Evolutionary conservation across 2,329 filamentous ascomycete genomes (phyloP).

Genomic region (Colletotrichum sp.): DNA sequence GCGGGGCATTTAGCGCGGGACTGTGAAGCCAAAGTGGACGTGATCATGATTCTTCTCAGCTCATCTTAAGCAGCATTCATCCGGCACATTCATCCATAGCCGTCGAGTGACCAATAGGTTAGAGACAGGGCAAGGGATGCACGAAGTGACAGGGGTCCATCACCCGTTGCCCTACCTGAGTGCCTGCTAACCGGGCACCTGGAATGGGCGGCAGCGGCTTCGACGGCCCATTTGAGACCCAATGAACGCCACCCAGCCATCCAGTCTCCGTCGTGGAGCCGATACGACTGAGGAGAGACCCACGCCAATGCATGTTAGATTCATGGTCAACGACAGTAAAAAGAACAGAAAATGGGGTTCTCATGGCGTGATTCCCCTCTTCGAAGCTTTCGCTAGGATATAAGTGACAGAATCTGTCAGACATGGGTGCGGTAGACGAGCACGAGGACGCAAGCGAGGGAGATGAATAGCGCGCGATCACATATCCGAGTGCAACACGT

Average conservation of each 20-base stretch:
- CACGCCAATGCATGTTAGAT: background rate
- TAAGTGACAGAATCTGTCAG: background rate
- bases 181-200: constrained; percentile 5
- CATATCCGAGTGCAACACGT: background rate
- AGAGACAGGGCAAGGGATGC: background rate
- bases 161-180: background rate
- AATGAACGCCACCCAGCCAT: background rate
- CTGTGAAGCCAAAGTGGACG: background rate
- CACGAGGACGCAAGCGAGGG: background rate
- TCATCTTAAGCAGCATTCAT: background rate
- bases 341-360: background rate
- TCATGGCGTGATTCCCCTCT: background rate
- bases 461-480: background rate
- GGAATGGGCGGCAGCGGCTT: background rate
- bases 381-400: background rate
- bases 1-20: background rate
- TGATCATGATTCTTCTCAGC: background rate
- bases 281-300: background rate
- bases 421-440: background rate
- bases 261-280: background rate
- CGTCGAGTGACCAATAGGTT: background rate
- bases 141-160: background rate
- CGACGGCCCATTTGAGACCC: background rate
- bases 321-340: background rate
- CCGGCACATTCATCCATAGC: background rate